Conservation (phyloP, 495 filamentous ascomycete genomes). For the Tetracladium setigerum region DNA sequence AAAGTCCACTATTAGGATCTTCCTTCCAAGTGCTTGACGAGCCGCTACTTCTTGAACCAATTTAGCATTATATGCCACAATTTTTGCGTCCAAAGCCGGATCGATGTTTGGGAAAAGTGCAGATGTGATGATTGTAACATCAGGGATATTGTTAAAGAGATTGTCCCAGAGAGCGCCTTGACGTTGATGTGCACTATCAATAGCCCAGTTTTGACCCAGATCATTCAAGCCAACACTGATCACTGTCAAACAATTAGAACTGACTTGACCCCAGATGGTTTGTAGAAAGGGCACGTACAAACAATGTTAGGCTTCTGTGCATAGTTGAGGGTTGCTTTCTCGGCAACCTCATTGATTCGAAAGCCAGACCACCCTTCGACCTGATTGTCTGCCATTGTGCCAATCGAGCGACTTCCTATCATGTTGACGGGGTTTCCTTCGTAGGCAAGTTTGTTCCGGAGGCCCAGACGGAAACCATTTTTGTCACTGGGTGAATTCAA, state of each 20-base stretch:
- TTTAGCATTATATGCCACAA: slow-evolving; percentile 32
- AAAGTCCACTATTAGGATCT: slow-evolving; percentile 44
- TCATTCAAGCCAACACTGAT: too few species aligned
- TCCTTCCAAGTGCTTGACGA: slow-evolving; percentile 23
- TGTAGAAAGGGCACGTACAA: slow-evolving; percentile 41
- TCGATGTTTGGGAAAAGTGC: slow-evolving; percentile 36
- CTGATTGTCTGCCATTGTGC: slow-evolving; percentile 44
- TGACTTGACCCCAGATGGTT: slow-evolving; percentile 28
- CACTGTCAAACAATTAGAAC: not conserved
- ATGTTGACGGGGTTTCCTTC: slow-evolving; percentile 37
- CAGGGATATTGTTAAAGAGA: slow-evolving; percentile 30
- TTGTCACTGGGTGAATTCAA: too few species aligned
- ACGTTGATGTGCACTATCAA: slow-evolving; percentile 18
- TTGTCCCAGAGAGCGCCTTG: slow-evolving; percentile 29
- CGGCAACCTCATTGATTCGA: slow-evolving; percentile 36
- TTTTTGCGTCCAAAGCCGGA: slow-evolving; percentile 17
- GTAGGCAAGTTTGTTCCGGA: slow-evolving; percentile 22
- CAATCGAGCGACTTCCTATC: slow-evolving; percentile 36
- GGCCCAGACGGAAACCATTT: slow-evolving; percentile 29
- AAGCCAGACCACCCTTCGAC: slow-evolving; percentile 43
- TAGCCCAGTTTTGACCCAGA: slow-evolving; percentile 24
- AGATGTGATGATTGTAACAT: slow-evolving; percentile 39
- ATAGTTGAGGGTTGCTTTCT: slow-evolving; percentile 24
- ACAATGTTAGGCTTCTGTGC: slow-evolving; percentile 39
- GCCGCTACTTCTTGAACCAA: slow-evolving; percentile 24